phyloP scores from a whole-genome alignment of 2,329 filamentous ascomycete species.

The Ploettnerulaceae sp. region DNA sequence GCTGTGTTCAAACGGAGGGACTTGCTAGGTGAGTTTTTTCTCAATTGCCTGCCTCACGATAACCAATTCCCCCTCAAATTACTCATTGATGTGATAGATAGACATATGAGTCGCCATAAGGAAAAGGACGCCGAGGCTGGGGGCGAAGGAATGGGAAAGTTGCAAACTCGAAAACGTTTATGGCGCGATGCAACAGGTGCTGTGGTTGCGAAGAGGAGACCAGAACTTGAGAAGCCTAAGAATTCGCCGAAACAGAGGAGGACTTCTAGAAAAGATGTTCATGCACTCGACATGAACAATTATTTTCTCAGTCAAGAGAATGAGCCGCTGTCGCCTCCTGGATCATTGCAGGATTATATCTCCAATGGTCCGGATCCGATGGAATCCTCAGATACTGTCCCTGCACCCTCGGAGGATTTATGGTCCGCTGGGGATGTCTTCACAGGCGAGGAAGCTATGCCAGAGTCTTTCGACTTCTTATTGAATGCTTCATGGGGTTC shows the following conservation, averaged over 20 bases:
- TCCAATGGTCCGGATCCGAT: slow-evolving; percentile 6
- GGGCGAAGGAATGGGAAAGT: slow-evolving; percentile 43
- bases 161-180: slow-evolving; percentile 51
- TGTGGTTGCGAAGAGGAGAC: slow-evolving; percentile 39
- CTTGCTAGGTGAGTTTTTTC: slow-evolving; percentile 40
- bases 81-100: no score
- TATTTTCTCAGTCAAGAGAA: slow-evolving; percentile 2
- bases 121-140: slow-evolving; percentile 53
- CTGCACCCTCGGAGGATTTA: slow-evolving; percentile 5
- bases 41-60: no score
- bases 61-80: no score
- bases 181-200: slow-evolving; percentile 51
- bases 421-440: slow-evolving; percentile 9
- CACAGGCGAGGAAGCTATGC: neutral
- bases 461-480: slow-evolving; percentile 23
- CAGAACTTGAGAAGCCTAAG: slow-evolving; percentile 18
- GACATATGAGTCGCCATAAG: slow-evolving; percentile 51
- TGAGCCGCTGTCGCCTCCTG: slow-evolving; percentile 11
- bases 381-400: neutral
- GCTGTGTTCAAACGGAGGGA: slow-evolving; percentile 21
- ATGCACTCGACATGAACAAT: neutral
- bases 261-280: neutral
- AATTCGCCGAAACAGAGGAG: slow-evolving; percentile 2
- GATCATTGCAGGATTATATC: no score
- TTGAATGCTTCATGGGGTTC: slow-evolving; percentile 29